phyloP scores from a whole-genome alignment of 2,329 filamentous ascomycete genomes.

The Aspergillus latus region DNA sequence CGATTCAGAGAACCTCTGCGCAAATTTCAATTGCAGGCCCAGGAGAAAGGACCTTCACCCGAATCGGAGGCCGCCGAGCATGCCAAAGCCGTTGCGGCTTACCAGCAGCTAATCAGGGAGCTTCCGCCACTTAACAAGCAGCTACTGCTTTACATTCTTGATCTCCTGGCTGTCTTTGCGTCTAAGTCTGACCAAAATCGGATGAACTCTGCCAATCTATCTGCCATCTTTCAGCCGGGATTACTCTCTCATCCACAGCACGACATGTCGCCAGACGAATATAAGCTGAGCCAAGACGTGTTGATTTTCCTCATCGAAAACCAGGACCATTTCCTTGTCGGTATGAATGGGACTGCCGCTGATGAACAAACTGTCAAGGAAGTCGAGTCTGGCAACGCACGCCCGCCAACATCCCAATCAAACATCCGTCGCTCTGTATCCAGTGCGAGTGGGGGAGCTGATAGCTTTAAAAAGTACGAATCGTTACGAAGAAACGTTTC shows the following conservation, averaged over 20 bases:
- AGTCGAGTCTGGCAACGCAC: constrained; percentile 63
- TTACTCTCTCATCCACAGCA: constrained; percentile 91
- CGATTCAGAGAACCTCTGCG: constrained; percentile 82
- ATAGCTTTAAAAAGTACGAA: constrained; percentile 77
- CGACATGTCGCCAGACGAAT: constrained; percentile 93
- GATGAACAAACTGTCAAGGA: constrained; percentile 73
- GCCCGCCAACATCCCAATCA: constrained; percentile 52
- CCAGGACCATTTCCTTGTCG: constrained; percentile 96
- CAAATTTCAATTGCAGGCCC: constrained; percentile 66
- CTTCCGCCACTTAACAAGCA: constrained; percentile 91
- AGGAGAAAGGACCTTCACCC: constrained; percentile 66
- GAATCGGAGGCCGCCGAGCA: constrained; percentile 75
- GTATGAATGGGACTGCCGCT: constrained; percentile 97
- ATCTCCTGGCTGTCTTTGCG: constrained; percentile 92
- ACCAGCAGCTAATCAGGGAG: constrained; percentile 88
- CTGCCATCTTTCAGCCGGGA: constrained; percentile 96
- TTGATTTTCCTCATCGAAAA: constrained; percentile 98
- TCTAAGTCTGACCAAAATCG: constrained; percentile 95
- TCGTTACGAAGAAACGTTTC: constrained; percentile 84
- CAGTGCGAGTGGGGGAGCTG: constrained; percentile 82
- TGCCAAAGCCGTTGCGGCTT: constrained; percentile 72
- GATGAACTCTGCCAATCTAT: constrained; percentile 92
- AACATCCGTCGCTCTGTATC: constrained; percentile 72
- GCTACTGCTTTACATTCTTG: constrained; percentile 89
- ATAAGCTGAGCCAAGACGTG: constrained; percentile 92